Percentiles rank a stretch among this genome's conserved stretches.
These are phyloP conservation scores for Trichocladium uniseriatum DNA, from an alignment of 495 filamentous ascomycete species.

Conservation along the genomic window DNA sequence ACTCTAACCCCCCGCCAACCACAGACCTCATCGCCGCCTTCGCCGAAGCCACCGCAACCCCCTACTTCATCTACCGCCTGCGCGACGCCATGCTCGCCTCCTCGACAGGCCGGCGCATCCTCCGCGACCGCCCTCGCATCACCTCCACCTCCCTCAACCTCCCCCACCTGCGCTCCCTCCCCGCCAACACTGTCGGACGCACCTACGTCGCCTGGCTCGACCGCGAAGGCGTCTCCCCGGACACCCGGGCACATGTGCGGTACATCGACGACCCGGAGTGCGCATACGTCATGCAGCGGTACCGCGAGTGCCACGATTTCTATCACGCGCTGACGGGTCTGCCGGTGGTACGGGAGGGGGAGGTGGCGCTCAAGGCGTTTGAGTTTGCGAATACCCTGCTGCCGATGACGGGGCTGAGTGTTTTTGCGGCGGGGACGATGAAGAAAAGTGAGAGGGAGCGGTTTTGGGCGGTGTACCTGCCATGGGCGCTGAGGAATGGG, in stretches of 20 bases:
- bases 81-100: constrained; percentile 80
- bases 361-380: constrained; percentile 89
- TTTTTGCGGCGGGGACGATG: constrained; percentile 63
- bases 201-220: constrained; percentile 85
- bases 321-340: constrained; percentile 93
- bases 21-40: constrained; percentile 87
- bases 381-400: constrained; percentile 91
- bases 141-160: constrained; percentile 68
- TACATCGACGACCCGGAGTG: constrained; percentile 93
- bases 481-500: constrained; percentile 87
- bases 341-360: constrained; percentile 85
- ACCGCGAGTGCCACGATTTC: constrained; percentile 96
- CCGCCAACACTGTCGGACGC: constrained; percentile 67
- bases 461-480: constrained; percentile 66
- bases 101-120: constrained; percentile 81
- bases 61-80: constrained; percentile 90
- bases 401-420: constrained; percentile 75
- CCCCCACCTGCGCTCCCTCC: constrained; percentile 58
- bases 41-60: constrained; percentile 86
- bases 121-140: constrained; percentile 81
- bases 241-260: constrained; percentile 69
- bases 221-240: constrained; percentile 82
- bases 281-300: constrained; percentile 97
- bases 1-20: neutral
- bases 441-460: constrained; percentile 65